phyloP scores from a whole-genome alignment of 805 yeast genomes.

The Pichia scutulata region DNA sequence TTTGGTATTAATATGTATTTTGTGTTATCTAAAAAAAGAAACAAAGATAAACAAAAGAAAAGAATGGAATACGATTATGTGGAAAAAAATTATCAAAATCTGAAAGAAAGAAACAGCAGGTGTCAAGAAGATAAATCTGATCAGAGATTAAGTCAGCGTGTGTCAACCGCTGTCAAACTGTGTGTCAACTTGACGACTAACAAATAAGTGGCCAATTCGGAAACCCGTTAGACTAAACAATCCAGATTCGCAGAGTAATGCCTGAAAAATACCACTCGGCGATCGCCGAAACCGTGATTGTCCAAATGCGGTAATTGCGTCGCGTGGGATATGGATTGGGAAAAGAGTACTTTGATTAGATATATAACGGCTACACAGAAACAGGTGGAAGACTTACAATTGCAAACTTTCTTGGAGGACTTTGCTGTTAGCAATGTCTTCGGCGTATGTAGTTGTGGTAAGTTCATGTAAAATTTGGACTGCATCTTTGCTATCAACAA shows the following conservation, averaged over 20 bases:
- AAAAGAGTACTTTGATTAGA: too few relatives aligned
- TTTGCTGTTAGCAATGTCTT: neutral
- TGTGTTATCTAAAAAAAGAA: neutral
- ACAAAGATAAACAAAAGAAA: neutral
- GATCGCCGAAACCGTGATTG: neutral
- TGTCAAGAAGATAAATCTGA: neutral
- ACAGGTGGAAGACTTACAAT: constrained; percentile 7
- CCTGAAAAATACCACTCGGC: neutral
- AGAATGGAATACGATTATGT: neutral
- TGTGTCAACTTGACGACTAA: too few relatives aligned
- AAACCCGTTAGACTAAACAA: neutral
- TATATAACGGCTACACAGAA: neutral
- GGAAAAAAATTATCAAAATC: too few relatives aligned
- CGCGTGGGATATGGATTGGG: too few relatives aligned
- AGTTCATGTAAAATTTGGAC: constrained; percentile 6
- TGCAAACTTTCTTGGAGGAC: constrained; percentile 21
- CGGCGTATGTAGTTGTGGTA: constrained; percentile 1
- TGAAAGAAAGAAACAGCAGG: neutral
- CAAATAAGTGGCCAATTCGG: neutral
- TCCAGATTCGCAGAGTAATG: neutral
- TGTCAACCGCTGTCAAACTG: neutral
- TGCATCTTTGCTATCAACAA: constrained; percentile 32
- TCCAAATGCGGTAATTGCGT: neutral
- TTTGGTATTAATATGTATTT: neutral
- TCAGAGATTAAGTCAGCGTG: neutral